A percentile compares a stretch with the other conserved stretches of the same genome.
phyloP scores from a whole-genome alignment of 1,284 basidiomycete species.

The Phylloporus sp. region DNA sequence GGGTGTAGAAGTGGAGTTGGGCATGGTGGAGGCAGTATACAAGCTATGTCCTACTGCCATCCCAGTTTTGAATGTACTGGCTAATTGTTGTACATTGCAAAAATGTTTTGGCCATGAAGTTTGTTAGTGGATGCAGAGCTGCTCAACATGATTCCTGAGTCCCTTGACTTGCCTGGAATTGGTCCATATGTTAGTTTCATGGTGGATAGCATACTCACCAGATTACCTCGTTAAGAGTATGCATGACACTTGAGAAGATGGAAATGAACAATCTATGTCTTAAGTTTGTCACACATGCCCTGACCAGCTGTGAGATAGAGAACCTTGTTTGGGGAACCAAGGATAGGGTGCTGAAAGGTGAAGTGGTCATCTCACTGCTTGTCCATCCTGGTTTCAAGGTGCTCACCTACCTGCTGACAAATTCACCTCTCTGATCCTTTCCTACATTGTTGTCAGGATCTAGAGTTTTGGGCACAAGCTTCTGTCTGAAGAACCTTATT shows the following conservation, averaged over 20 bases:
- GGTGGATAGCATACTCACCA: constrained; percentile 86
- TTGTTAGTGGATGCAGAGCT: constrained; percentile 68
- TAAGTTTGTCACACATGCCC: constrained; percentile 84
- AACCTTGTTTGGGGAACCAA: constrained; percentile 61
- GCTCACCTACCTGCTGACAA: constrained; percentile 81
- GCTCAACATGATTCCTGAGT: constrained; percentile 78
- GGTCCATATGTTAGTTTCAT: constrained; percentile 85
- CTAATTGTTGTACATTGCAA: constrained; percentile 80
- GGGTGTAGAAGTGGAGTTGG: constrained; percentile 83
- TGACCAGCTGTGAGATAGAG: constrained; percentile 85
- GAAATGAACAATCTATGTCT: constrained; percentile 87
- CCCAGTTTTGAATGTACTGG: constrained; percentile 86
- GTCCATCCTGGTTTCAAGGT: constrained; percentile 91
- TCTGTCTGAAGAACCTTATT: constrained; percentile 72
- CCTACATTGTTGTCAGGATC: constrained; percentile 80
- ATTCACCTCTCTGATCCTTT: constrained; percentile 78
- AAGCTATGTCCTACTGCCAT: constrained; percentile 87
- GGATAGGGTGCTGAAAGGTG: constrained; percentile 57
- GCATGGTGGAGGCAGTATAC: constrained; percentile 84
- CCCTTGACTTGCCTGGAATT: constrained; percentile 78
- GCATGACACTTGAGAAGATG: constrained; percentile 80
- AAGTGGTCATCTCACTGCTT: constrained; percentile 61
- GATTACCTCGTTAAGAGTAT: constrained; percentile 78
- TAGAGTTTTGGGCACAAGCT: constrained; percentile 79
- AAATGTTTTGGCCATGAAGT: constrained; percentile 67